phyloP scores from a whole-genome alignment of 2,329 filamentous ascomycete genomes.

The Ceratocystis variospora region DNA sequence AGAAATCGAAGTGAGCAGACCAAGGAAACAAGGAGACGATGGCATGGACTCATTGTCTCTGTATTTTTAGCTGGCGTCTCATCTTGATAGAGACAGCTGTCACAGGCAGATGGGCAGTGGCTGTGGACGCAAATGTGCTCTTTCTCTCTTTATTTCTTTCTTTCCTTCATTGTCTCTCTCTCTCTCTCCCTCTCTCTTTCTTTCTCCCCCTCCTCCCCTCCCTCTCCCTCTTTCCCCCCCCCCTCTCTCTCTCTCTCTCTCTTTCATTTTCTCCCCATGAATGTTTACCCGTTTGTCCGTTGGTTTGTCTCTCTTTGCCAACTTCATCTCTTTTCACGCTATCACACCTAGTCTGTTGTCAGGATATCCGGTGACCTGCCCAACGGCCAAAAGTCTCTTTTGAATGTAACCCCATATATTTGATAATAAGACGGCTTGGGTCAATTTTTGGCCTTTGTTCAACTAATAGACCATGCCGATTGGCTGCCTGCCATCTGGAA shows the following conservation, averaged over 20 bases:
- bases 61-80: not conserved
- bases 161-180: not conserved
- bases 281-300: no score
- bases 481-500: not conserved
- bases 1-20: not conserved
- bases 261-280: no score
- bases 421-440: not conserved
- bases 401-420: not conserved
- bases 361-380: not conserved
- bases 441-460: not conserved
- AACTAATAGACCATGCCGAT: not conserved
- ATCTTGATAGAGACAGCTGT: slow-evolving; percentile 2
- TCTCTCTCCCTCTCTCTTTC: not conserved
- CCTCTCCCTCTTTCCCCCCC: not conserved
- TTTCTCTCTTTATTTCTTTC: not conserved
- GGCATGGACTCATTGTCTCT: not conserved
- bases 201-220: not conserved
- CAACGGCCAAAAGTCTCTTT: not conserved
- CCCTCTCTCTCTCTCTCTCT: not conserved
- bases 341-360: not conserved
- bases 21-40: no score
- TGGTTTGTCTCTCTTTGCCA: no score
- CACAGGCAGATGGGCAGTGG: not conserved
- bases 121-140: not conserved
- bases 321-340: no score